A percentile compares a stretch with the other conserved stretches of the same genome.
phyloP scores from a whole-genome alignment of 2,329 filamentous ascomycete species.

The Trichoderma koningii region DNA sequence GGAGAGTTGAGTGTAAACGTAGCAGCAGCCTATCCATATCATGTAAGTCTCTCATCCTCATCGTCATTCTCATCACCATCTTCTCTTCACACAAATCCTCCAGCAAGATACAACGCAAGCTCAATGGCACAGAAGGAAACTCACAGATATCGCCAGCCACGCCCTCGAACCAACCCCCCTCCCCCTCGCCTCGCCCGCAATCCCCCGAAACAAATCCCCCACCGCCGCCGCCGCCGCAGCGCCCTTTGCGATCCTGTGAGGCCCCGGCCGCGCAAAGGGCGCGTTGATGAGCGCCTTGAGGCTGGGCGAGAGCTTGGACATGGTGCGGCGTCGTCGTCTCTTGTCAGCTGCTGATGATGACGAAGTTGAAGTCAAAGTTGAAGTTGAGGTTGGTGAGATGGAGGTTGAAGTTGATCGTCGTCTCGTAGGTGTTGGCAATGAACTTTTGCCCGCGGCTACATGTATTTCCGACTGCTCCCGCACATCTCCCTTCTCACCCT shows the following conservation, averaged over 20 bases:
- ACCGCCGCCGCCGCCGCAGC: conserved; percentile 68
- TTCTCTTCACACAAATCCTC: neutral
- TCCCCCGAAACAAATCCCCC: conserved; percentile 62
- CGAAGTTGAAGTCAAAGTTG: neutral
- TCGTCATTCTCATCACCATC: neutral
- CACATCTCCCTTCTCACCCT: no score
- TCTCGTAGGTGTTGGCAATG: no score
- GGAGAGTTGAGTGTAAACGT: conserved; percentile 88
- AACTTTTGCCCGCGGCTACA: no score
- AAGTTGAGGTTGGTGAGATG: no score
- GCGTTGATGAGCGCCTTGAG: conserved; percentile 76
- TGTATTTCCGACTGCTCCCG: no score
- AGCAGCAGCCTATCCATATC: conserved; percentile 63
- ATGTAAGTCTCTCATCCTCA: neutral
- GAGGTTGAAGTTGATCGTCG: no score
- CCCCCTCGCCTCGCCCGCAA: conserved; percentile 63
- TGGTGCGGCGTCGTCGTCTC: conserved; percentile 40
- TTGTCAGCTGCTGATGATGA: neutral
- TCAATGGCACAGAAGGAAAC: conserved; percentile 27
- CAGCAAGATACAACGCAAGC: neutral
- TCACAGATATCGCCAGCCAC: conserved; percentile 68
- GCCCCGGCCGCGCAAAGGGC: conserved; percentile 65
- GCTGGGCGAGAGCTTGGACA: conserved; percentile 72
- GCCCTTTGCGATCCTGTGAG: conserved; percentile 41
- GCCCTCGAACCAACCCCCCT: conserved; percentile 63